Percentiles rank a stretch among this genome's conserved stretches.
Conservation (phyloP, 1,284 basidiomycete species). For the Phylloporus sp. region DNA sequence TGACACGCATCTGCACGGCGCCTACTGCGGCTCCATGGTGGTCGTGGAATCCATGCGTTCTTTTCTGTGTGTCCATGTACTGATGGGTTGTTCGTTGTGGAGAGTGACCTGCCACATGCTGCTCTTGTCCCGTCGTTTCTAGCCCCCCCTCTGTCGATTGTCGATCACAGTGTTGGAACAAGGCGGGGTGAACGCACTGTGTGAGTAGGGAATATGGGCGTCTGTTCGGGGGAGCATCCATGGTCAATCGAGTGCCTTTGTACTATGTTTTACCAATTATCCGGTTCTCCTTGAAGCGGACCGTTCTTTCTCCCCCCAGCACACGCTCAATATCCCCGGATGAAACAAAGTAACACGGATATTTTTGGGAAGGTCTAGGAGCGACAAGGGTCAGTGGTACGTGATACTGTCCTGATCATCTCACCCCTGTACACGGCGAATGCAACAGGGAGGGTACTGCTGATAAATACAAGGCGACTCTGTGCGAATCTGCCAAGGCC, state of each 20-base stretch:
- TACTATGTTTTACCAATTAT: not conserved
- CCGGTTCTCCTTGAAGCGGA: not conserved
- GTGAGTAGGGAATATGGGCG: not conserved
- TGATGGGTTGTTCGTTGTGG: conserved; percentile 17
- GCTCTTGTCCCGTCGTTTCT: not conserved
- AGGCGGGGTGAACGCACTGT: not conserved
- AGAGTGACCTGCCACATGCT: conserved; percentile 9
- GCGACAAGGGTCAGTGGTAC: conserved; percentile 14
- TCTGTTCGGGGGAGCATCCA: not conserved
- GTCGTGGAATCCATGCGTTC: conserved; percentile 36
- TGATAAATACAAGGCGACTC: not conserved
- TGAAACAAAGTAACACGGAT: not conserved
- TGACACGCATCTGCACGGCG: conserved; percentile 27
- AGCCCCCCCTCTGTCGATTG: not conserved
- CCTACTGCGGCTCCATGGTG: conserved; percentile 30
- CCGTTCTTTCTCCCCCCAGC: not conserved
- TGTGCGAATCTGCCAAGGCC: not conserved
- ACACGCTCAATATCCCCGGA: conserved; percentile 16
- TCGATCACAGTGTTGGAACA: not conserved
- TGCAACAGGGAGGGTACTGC: not conserved
- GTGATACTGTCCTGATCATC: conserved; percentile 14
- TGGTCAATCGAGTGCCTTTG: not conserved
- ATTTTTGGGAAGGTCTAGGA: not conserved
- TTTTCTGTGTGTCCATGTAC: conserved; percentile 6
- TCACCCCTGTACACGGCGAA: conserved; percentile 1